Base-by-base conservation (phyloP, 441 rosid species). In the California macrophylla region DNA sequence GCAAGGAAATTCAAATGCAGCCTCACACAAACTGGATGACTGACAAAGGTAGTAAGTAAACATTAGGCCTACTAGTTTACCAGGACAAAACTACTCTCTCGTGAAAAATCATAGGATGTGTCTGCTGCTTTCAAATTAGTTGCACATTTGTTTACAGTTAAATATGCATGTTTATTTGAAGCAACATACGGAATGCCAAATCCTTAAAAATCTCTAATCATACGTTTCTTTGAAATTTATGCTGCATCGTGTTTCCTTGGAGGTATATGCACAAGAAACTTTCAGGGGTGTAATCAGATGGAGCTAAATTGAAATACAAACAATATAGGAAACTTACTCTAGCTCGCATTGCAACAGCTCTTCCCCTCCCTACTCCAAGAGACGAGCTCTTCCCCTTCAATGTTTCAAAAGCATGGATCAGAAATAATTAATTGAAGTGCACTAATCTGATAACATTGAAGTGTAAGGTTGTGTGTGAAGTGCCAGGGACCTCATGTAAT, bases 321-420 rank as follows among this genome's bases (percentile, higher is more conserved):
- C 36, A 62, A 18, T 15, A 5, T 73, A 24, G 3, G 32, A 67
- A 38, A 75, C 93, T 86, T 84, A 95, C 99, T 77, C 89, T 95
- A 28, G 97, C 98, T 45, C 97, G 86, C 98, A 95, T 89, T 13
- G 98, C 95, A 69, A 84, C 97, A 78, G 95, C 92, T 84, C 98
- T 88, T 52, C 99, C 99, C 80, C 97, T 88, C 72, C 99, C 99
- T 79, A 95, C 98, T 72, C 98, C 98, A 20, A 92, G 80, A 21
- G 99, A 85, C 42, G 98, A 83, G 80, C 96, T 89, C 86, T 95
- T 95, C 72, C 98, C 99, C 99, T 95, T 74, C 81, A 82, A 71
- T 76, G 75, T 36, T 67, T 71, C 18, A 52, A 68, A 75, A 9
- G 18, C 63, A 65, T 10, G 50, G 24, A 36, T 67, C 4, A 71